Evolutionary conservation across 768 basidiomycete species (phyloP).

Genomic region (Trametes elegans): DNA sequence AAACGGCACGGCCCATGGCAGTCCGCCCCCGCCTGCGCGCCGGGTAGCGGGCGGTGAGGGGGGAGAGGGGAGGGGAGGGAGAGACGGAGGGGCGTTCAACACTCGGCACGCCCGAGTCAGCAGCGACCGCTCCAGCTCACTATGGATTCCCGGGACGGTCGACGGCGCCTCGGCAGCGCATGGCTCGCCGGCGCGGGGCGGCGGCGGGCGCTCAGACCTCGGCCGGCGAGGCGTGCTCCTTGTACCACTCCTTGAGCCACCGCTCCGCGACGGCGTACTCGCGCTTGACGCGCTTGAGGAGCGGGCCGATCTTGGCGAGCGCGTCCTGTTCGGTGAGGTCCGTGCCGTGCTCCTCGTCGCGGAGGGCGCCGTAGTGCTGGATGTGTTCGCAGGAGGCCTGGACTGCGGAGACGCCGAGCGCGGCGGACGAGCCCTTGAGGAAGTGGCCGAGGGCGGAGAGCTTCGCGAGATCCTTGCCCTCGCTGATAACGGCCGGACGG

Average conservation of each 20-base stretch:
- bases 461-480: constrained; percentile 53
- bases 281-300: constrained; percentile 57
- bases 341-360: constrained; percentile 51
- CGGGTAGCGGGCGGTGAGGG: background rate
- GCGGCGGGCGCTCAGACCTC: constrained; percentile 6
- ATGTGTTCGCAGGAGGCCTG: constrained; percentile 87
- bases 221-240: constrained; percentile 27
- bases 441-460: constrained; percentile 87
- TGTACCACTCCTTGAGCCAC: constrained; percentile 59
- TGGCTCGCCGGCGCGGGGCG: background rate
- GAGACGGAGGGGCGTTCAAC: background rate
- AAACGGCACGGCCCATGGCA: background rate
- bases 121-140: constrained; percentile 5
- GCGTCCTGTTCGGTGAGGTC: constrained; percentile 52
- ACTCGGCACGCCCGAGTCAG: background rate
- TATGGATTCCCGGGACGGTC: background rate
- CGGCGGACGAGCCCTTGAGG: constrained; percentile 96
- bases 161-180: no score
- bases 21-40: no score
- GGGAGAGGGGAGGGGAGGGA: background rate
- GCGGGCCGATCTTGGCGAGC: constrained; percentile 50
- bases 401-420: constrained; percentile 81
- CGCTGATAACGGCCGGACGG: constrained; percentile 36
- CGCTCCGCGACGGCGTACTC: constrained; percentile 69
- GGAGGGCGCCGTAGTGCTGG: constrained; percentile 77